phyloP scores from a whole-genome alignment of 2,329 filamentous ascomycete species.

The Aureobasidium sp. region DNA sequence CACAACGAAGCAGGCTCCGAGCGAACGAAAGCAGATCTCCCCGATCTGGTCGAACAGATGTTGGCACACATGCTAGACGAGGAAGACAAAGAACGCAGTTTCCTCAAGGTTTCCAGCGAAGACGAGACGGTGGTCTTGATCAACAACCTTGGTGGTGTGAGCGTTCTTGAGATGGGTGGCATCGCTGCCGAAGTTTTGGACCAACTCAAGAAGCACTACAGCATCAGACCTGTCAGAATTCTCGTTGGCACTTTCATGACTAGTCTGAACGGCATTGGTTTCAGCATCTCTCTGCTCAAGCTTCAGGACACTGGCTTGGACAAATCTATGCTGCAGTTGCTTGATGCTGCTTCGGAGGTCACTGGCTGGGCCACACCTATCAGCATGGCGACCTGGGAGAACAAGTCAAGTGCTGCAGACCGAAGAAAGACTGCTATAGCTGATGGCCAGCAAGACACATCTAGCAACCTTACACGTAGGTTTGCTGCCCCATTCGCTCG shows the following conservation, averaged over 20 bases:
- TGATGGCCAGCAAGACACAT: slow-evolving; percentile 31
- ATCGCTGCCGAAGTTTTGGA: slow-evolving; percentile 60
- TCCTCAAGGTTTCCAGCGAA: slow-evolving; percentile 51
- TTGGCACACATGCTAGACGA: slow-evolving; percentile 55
- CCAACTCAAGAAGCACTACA: slow-evolving; percentile 51
- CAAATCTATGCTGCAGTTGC: slow-evolving; percentile 56
- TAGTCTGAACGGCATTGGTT: slow-evolving; percentile 62
- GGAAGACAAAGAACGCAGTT: slow-evolving; percentile 61
- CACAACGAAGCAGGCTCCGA: slow-evolving; percentile 50
- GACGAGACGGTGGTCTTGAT: slow-evolving; percentile 61
- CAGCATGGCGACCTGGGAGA: slow-evolving; percentile 50
- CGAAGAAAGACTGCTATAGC: slow-evolving; percentile 31
- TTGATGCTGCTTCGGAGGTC: slow-evolving; percentile 60
- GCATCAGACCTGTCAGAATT: slow-evolving; percentile 53
- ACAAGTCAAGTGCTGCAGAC: slow-evolving; percentile 34
- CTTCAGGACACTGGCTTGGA: slow-evolving; percentile 52
- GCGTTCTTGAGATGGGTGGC: slow-evolving; percentile 61
- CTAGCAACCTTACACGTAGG: slow-evolving; percentile 47
- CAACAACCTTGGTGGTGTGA: slow-evolving; percentile 70
- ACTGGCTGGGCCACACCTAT: slow-evolving; percentile 59
- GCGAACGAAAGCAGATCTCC: slow-evolving; percentile 34
- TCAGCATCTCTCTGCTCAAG: slow-evolving; percentile 60
- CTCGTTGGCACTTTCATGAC: slow-evolving; percentile 64
- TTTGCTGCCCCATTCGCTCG: background rate
- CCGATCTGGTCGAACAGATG: slow-evolving; percentile 48